Evolutionary conservation across 73 alveolate genomes (phyloP).

Genomic region (Blepharisma stoltei): DNA sequence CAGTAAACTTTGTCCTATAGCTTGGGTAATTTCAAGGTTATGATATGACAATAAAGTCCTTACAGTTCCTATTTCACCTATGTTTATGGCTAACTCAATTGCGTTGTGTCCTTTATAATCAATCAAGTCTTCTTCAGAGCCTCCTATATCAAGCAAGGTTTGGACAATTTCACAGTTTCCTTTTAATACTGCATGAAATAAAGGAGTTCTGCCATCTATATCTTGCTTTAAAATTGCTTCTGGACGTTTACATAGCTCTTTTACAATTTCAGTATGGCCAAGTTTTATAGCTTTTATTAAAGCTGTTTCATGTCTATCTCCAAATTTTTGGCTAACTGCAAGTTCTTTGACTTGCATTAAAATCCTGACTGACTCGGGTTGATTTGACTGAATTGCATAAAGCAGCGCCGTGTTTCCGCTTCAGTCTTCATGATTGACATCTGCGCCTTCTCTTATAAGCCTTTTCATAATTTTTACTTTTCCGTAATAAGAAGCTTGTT

Average conservation of each 20-base stretch:
- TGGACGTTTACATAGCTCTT: conserved; percentile 26
- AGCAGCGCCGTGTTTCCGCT: not conserved
- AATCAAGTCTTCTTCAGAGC: conserved; percentile 4
- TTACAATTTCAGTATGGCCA: conserved; percentile 35
- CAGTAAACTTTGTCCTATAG: not conserved
- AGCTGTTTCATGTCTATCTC: conserved; percentile 34
- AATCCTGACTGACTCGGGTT: not conserved
- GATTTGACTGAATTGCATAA: conserved; percentile 11
- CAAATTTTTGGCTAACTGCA: not conserved
- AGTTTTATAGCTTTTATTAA: conserved; percentile 27
- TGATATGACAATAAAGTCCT: not conserved
- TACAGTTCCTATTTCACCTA: not conserved
- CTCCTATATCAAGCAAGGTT: not conserved
- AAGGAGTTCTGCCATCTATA: conserved; percentile 23
- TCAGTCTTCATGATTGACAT: conserved; percentile 28
- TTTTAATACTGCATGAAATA: conserved; percentile 10
- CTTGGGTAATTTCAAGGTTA: not conserved
- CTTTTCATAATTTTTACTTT: not conserved
- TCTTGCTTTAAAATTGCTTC: not conserved
- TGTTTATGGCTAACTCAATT: not conserved
- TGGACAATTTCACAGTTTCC: conserved; percentile 20
- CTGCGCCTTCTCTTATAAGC: conserved; percentile 14
- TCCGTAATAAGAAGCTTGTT: conserved; percentile 26
- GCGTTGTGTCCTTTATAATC: conserved; percentile 20
- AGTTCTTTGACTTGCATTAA: not conserved